Conservation (phyloP, 805 yeast genomes). For the Ogataea sp. region DNA sequence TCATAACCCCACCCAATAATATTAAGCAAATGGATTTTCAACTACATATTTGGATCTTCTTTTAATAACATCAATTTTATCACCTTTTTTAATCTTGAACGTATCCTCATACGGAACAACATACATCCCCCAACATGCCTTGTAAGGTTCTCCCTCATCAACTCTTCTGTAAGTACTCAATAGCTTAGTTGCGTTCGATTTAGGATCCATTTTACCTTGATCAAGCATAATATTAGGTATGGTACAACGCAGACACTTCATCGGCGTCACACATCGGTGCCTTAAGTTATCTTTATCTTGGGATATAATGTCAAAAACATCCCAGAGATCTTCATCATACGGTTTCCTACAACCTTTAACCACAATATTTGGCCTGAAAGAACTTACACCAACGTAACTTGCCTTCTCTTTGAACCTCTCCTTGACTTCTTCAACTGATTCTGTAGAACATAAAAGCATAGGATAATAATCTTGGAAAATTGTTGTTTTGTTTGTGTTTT, state of each 20-base stretch:
- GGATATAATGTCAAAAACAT: slow-evolving; percentile 13
- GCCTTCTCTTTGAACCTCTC: slow-evolving; percentile 8
- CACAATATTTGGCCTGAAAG: slow-evolving; percentile 22
- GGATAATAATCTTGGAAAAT: slow-evolving; percentile 26
- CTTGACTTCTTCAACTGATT: slow-evolving; percentile 10
- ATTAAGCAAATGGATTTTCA: slow-evolving; percentile 10
- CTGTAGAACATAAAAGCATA: slow-evolving; percentile 16
- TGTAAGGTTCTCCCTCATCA: slow-evolving; percentile 18
- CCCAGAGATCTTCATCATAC: slow-evolving; percentile 21
- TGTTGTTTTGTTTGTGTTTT: slow-evolving; percentile 14
- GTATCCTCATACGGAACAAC: slow-evolving; percentile 16
- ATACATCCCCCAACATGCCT: slow-evolving; percentile 20
- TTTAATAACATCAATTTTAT: slow-evolving; percentile 14
- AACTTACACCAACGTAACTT: slow-evolving; percentile 7
- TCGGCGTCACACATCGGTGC: slow-evolving; percentile 13
- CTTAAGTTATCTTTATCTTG: slow-evolving; percentile 1
- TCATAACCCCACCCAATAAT: too few species aligned
- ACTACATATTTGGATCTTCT: slow-evolving; percentile 10
- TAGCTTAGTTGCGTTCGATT: slow-evolving; percentile 13
- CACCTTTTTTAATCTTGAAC: slow-evolving; percentile 15
- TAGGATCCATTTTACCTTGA: slow-evolving; percentile 15
- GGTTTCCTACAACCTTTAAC: slow-evolving; percentile 12
- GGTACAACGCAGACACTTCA: slow-evolving; percentile 22
- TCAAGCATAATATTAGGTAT: slow-evolving; percentile 18
- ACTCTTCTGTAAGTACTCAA: slow-evolving; percentile 21